Base-by-base conservation (phyloP, 176 grass and related monocot species). In the Zizania latifolia region DNA sequence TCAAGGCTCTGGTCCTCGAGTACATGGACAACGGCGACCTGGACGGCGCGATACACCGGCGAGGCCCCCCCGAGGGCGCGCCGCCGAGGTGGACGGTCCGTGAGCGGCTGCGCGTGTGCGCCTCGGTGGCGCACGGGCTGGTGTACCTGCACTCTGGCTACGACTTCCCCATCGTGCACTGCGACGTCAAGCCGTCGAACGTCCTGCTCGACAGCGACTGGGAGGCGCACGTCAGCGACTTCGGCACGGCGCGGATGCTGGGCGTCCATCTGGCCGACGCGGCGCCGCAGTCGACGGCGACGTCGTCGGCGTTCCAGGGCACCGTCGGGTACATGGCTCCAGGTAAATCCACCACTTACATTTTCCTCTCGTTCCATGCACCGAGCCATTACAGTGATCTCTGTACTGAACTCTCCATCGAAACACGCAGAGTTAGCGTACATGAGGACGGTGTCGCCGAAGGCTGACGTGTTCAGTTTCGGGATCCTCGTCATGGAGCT, bases 391-490 rank as follows among this genome's bases (percentile, higher is more conserved):
- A 0, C 44, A 2, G 44, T 19, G 48, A 53, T 53, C 2, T 22
- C 48, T 28, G 17, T 56, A 68, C 41, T 46, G 5, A 82, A 51
- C n/a, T 44, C 4, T 68, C 31, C 32, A 17, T 61, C 38, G 22
- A 31, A 29, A 41, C 15, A 32, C 6, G 53, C 77, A 98, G 95
- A 98, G 56, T 78, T 98, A 37, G 95, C 95, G 14, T 94, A 92
- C 72, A 94, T 94, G 95, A 80, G 79, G 80, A 77, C 71, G 9
- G 71, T 81, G 9, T 82, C 86, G 27, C 72, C 95, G 0, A 98
- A 90, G 82, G 91, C 26, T 2, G 95, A 98, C 62, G 95, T 98
- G 60, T 98, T 98, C 89, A 94, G 95, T 74, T 98, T 98, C 72
- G 91, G 91, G 51, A 28, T 98, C 4, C 30, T 92, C 30, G 53